A percentile compares a stretch with the other conserved stretches of the same genome.
These are phyloP conservation scores for Geranium incanum DNA, from an alignment of 441 rosid species.

Conservation along the genomic window DNA sequence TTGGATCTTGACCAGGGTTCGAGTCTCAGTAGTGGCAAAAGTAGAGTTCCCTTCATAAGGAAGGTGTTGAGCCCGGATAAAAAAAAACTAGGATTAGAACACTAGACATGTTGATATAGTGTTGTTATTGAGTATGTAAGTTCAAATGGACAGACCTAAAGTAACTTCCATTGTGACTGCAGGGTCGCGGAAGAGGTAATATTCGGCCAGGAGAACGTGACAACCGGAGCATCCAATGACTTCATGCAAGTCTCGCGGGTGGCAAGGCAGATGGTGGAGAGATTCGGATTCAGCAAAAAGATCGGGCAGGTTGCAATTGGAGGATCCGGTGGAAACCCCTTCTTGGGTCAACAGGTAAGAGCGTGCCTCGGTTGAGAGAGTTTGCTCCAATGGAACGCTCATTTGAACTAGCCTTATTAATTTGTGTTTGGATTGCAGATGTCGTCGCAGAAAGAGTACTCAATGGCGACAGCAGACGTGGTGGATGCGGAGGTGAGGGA, in stretches of 20 bases:
- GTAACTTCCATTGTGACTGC: conserved; percentile 9
- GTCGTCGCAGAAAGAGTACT: conserved; percentile 93
- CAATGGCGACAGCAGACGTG: conserved; percentile 92
- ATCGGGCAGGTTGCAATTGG: conserved; percentile 91
- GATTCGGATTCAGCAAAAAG: conserved; percentile 93
- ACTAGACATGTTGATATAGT: neutral
- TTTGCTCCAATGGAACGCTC: too few relatives aligned
- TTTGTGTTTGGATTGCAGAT: conserved; percentile 36
- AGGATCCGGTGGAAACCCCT: conserved; percentile 88
- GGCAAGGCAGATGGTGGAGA: conserved; percentile 96
- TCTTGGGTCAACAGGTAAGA: conserved; percentile 77
- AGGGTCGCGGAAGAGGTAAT: conserved; percentile 92
- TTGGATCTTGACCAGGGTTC: too few relatives aligned
- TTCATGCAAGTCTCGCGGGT: conserved; percentile 94
- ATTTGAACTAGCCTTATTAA: neutral
- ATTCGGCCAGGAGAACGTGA: conserved; percentile 77
- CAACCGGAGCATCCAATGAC: conserved; percentile 93
- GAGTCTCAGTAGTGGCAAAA: too few relatives aligned
- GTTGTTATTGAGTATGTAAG: neutral
- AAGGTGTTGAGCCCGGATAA: too few relatives aligned
- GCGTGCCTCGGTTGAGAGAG: neutral
- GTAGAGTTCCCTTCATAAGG: too few relatives aligned
- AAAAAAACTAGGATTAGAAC: too few relatives aligned
- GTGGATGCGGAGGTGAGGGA: conserved; percentile 87
- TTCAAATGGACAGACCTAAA: neutral